Percentiles rank a stretch among this genome's conserved stretches.
Conservation (phyloP, 2,329 filamentous ascomycete species). For the Westerdykella ornata region DNA sequence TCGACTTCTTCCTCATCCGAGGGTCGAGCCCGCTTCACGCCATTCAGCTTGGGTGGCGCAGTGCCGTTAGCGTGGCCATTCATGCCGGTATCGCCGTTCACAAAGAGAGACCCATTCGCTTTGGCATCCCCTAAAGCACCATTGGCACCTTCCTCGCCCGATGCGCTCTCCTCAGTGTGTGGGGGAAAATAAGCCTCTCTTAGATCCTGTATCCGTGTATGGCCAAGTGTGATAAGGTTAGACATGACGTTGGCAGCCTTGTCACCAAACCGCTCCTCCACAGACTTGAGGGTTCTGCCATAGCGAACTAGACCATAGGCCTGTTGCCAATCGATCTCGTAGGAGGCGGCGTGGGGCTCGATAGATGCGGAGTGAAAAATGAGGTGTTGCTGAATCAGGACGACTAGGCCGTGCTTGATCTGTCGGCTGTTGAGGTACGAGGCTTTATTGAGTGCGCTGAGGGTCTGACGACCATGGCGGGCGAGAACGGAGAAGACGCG, state of each 20-base stretch:
- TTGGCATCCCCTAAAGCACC: constrained; percentile 5
- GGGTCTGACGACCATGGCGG: constrained; percentile 68
- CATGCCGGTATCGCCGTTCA: constrained; percentile 2
- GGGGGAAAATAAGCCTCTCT: constrained; percentile 54
- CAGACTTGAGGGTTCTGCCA: constrained; percentile 71
- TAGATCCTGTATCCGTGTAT: constrained; percentile 65
- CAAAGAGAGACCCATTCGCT: constrained; percentile 6
- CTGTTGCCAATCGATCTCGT: constrained; percentile 73
- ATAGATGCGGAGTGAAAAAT: constrained; percentile 63
- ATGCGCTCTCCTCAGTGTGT: constrained; percentile 23
- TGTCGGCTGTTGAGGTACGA: constrained; percentile 68
- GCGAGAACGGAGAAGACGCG: constrained; percentile 77
- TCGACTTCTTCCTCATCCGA: constrained; percentile 4
- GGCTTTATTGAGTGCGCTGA: constrained; percentile 62
- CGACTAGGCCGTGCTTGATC: constrained; percentile 71
- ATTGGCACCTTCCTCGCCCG: constrained; percentile 24
- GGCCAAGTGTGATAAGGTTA: constrained; percentile 68
- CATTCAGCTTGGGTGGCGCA: constrained; percentile 3
- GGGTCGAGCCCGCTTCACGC: constrained; percentile 1
- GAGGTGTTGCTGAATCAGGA: constrained; percentile 83
- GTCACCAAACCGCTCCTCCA: constrained; percentile 67
- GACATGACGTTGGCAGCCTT: constrained; percentile 68
- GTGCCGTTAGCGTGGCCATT: constrained; percentile 15
- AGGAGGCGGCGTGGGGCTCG: constrained; percentile 60
- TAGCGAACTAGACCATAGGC: constrained; percentile 77